Percentiles rank a stretch among this genome's conserved stretches.
Conservation (phyloP, 176 grass and related monocot species). For the Eragrostis nindensis region DNA sequence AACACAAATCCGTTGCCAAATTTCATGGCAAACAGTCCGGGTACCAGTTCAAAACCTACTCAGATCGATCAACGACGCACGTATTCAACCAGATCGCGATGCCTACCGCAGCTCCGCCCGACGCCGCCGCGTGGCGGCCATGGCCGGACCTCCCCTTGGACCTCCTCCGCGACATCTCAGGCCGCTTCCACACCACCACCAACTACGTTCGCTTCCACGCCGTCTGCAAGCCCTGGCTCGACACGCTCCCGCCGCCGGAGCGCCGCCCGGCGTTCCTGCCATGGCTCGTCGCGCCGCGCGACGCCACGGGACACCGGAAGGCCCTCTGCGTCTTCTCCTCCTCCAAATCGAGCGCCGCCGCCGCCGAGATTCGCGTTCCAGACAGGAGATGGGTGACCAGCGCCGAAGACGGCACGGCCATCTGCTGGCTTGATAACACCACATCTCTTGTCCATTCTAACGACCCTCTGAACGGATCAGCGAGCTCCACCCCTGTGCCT, state of each 20-base stretch:
- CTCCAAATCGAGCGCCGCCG: too few species aligned
- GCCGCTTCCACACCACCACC: neutral
- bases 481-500: neutral
- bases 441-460: neutral
- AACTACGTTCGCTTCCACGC: neutral
- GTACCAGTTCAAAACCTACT: too few species aligned
- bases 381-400: neutral
- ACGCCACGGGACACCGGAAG: neutral
- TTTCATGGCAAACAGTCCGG: too few species aligned
- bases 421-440: neutral
- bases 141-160: neutral
- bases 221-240: neutral
- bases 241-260: neutral
- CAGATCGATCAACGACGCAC: too few species aligned
- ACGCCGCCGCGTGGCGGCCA: neutral
- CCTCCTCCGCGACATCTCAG: neutral
- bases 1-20: too few species aligned
- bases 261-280: neutral
- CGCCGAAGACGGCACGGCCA: too few species aligned
- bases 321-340: neutral
- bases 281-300: too few species aligned
- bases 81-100: too few species aligned
- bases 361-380: too few species aligned
- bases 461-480: neutral
- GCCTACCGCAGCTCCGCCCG: too few species aligned